A percentile compares a stretch with the other conserved stretches of the same genome.
Conservation (phyloP, 2,329 filamentous ascomycete species). For the Knufia petricola region DNA sequence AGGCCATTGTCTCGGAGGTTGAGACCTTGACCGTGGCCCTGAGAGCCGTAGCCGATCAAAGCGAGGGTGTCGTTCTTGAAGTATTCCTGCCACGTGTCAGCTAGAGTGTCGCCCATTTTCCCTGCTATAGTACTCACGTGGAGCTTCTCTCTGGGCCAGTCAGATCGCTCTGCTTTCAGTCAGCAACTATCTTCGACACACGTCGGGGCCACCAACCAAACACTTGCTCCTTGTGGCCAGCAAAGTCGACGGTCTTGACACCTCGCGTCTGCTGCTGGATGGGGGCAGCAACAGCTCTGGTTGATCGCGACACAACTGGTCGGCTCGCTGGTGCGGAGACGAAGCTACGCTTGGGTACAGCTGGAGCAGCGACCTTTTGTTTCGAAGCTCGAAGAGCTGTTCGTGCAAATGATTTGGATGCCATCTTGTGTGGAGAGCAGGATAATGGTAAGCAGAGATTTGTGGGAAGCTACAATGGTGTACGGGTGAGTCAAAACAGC, state of each 20-base stretch:
- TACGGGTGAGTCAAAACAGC: conserved; percentile 8
- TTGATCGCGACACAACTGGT: conserved; percentile 38
- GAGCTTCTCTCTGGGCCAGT: conserved; percentile 98
- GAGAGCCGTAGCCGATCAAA: conserved; percentile 95
- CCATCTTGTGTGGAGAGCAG: conserved; percentile 30
- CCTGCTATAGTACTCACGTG: conserved; percentile 52
- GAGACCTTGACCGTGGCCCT: conserved; percentile 97
- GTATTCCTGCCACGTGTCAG: conserved; percentile 59
- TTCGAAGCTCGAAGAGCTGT: conserved; percentile 49
- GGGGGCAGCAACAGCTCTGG: conserved; percentile 37
- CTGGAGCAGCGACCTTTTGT: conserved; percentile 43
- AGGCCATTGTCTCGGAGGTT: conserved; percentile 99
- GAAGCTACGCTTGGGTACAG: conserved; percentile 48
- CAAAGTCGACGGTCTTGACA: conserved; percentile 98
- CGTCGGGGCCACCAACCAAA: conserved; percentile 54
- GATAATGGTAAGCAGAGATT: neutral
- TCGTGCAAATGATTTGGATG: conserved; percentile 42
- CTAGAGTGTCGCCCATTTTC: conserved; percentile 3
- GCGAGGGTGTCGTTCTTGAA: conserved; percentile 99
- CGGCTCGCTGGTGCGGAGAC: conserved; percentile 47
- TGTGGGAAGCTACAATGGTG: neutral
- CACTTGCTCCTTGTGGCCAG: conserved; percentile 86
- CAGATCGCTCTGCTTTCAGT: conserved; percentile 66
- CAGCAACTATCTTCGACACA: conserved; percentile 9
- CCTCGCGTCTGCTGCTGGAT: conserved; percentile 66